Evolutionary conservation across 345 rosid species (phyloP), one percentile per base, ranked within the genome.

Genomic region (Conringia planisiliqua): DNA sequence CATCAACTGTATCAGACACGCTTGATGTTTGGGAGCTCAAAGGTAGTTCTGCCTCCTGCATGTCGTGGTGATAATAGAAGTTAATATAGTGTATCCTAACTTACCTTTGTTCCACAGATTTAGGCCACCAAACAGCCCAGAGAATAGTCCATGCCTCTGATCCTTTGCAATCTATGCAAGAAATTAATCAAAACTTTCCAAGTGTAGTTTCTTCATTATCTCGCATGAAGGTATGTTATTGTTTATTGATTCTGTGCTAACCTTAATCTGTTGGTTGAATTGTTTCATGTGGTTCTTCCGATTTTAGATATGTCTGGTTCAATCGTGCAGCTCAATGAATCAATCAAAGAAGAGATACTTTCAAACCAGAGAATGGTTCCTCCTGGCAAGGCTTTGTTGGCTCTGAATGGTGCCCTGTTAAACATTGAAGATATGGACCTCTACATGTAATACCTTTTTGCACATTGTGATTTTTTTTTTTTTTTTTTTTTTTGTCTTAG

Each of bases 111-210:
- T 60, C n/a, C 54, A 78, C 94, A 95, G 99, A 95, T 88, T 76
- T 95, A 73, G 99, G 99, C 64, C 98, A 95, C 86, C 99, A 95
- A 83, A 95, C 99, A 39, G 96, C 94, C 24, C 98, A 95, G 84
- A 88, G 98, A 79, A 95, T 95, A 75, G 91, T 92, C 63, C 98
- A 88, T 47, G 94, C 97, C 69, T 89, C 96, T 65, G 97, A 95
- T 80, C 96, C 99, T 78, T 76, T 90, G 73, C 99, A 90, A 72
- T 85, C 94, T 59, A 95, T 95, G 98, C 94, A 87, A 75, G 98
- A 95, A 84, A 92, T 95, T 76, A 95, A 83, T 83, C 99, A 92
- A 81, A 95, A 95, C 79, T 95, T 95, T 82, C 99, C 99, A 13
- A 92, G 90, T 72, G 84, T 90, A 40, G 98, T 95, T 78, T 95